phyloP scores from a whole-genome alignment of 495 filamentous ascomycete genomes.

The Polyplosphaeria fusca region DNA sequence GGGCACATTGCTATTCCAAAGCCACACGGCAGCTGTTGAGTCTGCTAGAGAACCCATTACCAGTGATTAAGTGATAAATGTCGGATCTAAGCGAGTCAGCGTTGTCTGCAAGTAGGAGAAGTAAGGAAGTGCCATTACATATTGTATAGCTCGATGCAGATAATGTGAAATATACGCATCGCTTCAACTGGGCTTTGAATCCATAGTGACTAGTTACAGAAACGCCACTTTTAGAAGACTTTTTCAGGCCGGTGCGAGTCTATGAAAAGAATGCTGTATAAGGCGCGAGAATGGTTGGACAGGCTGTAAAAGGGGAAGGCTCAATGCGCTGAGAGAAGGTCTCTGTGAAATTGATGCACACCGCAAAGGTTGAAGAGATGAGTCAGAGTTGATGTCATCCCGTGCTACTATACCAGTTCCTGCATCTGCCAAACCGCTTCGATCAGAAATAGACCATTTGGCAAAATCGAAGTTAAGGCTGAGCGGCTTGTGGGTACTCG shows the following conservation, averaged over 20 bases:
- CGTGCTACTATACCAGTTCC: conserved; percentile 4
- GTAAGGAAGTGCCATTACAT: neutral
- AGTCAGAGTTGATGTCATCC: neutral
- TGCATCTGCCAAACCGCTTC: neutral
- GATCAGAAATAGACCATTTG: conserved; percentile 9
- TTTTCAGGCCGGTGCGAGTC: neutral
- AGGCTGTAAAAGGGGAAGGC: conserved; percentile 1
- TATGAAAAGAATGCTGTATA: conserved; percentile 1
- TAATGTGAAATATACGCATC: neutral
- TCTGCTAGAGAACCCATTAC: conserved; percentile 16
- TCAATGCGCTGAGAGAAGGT: neutral
- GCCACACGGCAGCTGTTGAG: conserved; percentile 20
- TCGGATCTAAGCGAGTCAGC: neutral
- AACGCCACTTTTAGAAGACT: neutral
- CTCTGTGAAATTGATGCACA: neutral
- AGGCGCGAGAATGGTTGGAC: neutral
- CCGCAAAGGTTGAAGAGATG: neutral
- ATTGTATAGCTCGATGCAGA: conserved; percentile 1
- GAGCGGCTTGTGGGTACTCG: neutral
- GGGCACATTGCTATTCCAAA: conserved; percentile 19
- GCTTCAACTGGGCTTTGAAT: neutral
- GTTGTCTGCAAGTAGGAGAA: neutral
- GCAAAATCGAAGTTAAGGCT: neutral
- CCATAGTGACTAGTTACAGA: neutral
- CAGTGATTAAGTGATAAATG: neutral